These are phyloP conservation scores for Trifolium subterraneum DNA, from an alignment of 306 rosid species.

Conservation along the genomic window DNA sequence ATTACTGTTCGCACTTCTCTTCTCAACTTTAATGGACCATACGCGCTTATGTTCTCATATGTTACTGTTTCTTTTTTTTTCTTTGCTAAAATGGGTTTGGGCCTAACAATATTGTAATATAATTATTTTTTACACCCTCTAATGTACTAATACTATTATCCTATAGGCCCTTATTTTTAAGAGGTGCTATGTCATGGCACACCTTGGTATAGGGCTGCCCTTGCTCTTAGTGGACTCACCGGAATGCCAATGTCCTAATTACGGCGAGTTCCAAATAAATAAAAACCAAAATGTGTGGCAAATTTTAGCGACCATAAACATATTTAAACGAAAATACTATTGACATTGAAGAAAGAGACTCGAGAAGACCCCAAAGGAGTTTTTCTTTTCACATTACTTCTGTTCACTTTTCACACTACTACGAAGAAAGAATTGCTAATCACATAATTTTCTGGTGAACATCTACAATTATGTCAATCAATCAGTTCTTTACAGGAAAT, in stretches of 20 bases:
- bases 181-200: no score
- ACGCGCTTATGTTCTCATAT: no score
- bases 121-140: no score
- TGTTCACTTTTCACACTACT: constrained; percentile 11
- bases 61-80: no score
- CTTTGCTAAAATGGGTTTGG: no score
- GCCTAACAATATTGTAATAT: no score
- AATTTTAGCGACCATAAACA: not conserved
- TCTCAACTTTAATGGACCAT: no score
- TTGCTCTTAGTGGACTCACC: not conserved
- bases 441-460: constrained; percentile 28
- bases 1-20: no score
- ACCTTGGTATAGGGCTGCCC: no score
- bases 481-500: constrained; percentile 46
- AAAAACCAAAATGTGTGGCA: not conserved
- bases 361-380: not conserved
- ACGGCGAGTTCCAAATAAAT: not conserved
- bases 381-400: constrained; percentile 23
- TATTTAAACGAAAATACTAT: not conserved
- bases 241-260: not conserved
- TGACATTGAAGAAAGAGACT: constrained; percentile 14
- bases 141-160: no score
- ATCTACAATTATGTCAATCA: constrained; percentile 43
- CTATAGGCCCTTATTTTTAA: no score
- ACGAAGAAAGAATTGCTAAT: constrained; percentile 20